Percentiles rank a stretch among this genome's conserved stretches.
Evolutionary conservation across 208 protist species (phyloP).

Genomic region (Leptomonas seymouri): DNA sequence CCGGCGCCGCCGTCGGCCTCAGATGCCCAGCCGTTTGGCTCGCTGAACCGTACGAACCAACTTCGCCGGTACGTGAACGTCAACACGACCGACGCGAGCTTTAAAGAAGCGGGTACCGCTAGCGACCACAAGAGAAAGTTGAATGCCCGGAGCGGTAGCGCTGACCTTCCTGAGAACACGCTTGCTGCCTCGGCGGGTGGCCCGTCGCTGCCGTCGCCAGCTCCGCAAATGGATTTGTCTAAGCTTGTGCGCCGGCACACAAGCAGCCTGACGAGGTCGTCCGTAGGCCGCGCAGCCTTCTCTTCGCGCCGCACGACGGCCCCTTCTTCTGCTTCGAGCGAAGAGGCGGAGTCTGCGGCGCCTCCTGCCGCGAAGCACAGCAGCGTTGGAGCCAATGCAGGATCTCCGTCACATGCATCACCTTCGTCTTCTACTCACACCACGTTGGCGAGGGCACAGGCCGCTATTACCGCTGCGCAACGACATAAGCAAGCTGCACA

Average conservation of each 20-base stretch:
- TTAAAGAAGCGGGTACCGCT: background rate
- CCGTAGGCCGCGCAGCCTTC: too few relatives aligned
- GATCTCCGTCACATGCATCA: background rate
- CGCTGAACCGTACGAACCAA: conserved; percentile 38
- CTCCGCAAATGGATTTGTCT: conserved; percentile 16
- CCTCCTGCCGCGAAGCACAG: too few relatives aligned
- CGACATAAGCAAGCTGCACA: background rate
- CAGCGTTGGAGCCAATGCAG: background rate
- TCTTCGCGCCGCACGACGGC: background rate
- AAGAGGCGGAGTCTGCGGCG: too few relatives aligned
- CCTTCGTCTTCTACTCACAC: conserved; percentile 5
- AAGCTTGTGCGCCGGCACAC: conserved; percentile 16
- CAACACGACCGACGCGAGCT: conserved; percentile 11
- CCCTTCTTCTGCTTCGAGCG: background rate
- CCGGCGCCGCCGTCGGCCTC: conserved; percentile 47
- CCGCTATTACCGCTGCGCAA: conserved; percentile 35
- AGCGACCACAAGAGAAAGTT: background rate
- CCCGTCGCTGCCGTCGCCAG: background rate
- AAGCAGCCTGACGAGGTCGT: background rate
- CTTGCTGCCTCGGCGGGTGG: background rate
- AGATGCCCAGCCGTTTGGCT: conserved; percentile 67
- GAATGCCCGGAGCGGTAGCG: too few relatives aligned
- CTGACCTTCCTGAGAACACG: background rate
- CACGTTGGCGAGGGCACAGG: conserved; percentile 38
- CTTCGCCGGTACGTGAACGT: conserved; percentile 47